phyloP scores from a whole-genome alignment of 2,329 filamentous ascomycete genomes.

The Alternaria angustiovoidea region DNA sequence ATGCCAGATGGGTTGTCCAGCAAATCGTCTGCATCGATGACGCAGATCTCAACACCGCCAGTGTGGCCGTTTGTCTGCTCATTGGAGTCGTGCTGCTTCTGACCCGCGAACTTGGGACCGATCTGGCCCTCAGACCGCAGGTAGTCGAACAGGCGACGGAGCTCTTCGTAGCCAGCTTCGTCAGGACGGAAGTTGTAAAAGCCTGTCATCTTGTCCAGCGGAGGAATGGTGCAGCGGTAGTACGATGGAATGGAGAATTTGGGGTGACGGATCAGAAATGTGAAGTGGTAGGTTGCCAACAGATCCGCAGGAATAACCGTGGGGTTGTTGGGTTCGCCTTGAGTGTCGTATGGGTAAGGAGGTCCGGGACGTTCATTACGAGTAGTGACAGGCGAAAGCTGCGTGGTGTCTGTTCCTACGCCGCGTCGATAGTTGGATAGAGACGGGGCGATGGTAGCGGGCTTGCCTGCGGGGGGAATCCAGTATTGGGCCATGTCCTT shows the following conservation, averaged over 20 bases:
- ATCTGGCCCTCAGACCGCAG: conserved; percentile 73
- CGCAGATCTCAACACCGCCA: conserved; percentile 71
- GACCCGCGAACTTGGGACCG: conserved; percentile 70
- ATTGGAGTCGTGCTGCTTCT: conserved; percentile 43
- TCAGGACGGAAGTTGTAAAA: conserved; percentile 86
- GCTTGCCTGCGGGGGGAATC: conserved; percentile 74
- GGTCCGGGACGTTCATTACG: conserved; percentile 38
- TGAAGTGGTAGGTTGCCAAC: conserved; percentile 86
- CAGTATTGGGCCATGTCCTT: conserved; percentile 98
- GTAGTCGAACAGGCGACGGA: conserved; percentile 87
- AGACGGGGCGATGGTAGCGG: conserved; percentile 79
- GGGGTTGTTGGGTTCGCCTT: conserved; percentile 75
- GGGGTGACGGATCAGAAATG: conserved; percentile 97
- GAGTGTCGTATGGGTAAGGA: conserved; percentile 67
- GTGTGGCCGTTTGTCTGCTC: conserved; percentile 45
- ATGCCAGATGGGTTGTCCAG: conserved; percentile 82
- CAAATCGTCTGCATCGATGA: conserved; percentile 93
- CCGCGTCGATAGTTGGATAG: conserved; percentile 67
- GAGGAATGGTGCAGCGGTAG: conserved; percentile 92
- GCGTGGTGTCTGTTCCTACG: conserved; percentile 62
- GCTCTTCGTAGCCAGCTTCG: conserved; percentile 90
- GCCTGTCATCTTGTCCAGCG: conserved; percentile 80
- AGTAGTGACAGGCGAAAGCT: conserved; percentile 46
- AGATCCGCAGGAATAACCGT: conserved; percentile 80
- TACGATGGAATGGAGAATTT: conserved; percentile 89